These are phyloP conservation scores for Cetradonia linearis DNA, from an alignment of 495 filamentous ascomycete genomes.

Conservation along the genomic window DNA sequence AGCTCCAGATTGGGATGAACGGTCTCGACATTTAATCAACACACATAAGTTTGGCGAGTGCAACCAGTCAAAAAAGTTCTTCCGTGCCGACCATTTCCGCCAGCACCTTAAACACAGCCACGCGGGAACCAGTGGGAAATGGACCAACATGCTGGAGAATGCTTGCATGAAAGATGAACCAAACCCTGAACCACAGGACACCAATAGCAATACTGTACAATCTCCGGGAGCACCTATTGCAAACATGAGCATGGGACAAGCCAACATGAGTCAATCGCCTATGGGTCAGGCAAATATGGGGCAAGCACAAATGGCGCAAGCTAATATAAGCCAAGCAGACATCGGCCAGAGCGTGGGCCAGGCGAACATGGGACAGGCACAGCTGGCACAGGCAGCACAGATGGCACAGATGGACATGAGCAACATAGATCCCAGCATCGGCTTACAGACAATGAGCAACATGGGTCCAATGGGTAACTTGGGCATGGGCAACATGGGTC, in stretches of 20 bases:
- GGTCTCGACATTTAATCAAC: conserved; percentile 76
- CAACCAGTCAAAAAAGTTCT: conserved; percentile 98
- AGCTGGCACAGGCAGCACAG: conserved; percentile 12
- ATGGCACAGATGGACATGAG: conserved; percentile 20
- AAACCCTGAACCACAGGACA: conserved; percentile 15
- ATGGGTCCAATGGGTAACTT: conserved; percentile 13
- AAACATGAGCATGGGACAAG: conserved; percentile 24
- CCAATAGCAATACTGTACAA: conserved; percentile 7
- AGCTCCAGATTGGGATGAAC: conserved; percentile 68
- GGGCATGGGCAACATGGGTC: conserved; percentile 11
- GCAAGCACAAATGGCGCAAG: conserved; percentile 18
- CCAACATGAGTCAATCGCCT: conserved; percentile 14
- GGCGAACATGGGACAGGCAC: conserved; percentile 13
- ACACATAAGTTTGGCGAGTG: conserved; percentile 97
- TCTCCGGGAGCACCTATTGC: conserved; percentile 22
- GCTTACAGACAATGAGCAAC: conserved; percentile 14
- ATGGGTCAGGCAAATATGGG: conserved; percentile 14
- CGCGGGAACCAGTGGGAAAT: conserved; percentile 91
- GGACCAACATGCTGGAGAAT: conserved; percentile 96
- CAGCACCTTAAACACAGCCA: conserved; percentile 98
- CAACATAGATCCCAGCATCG: conserved; percentile 22
- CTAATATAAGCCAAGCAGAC: conserved; percentile 11
- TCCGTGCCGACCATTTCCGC: conserved; percentile 92
- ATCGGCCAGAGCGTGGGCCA: conserved; percentile 12
- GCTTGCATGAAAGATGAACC: conserved; percentile 94